Base-by-base conservation (phyloP, 169 alveolate genomes). In the Cryptosporidium viatorum region DNA sequence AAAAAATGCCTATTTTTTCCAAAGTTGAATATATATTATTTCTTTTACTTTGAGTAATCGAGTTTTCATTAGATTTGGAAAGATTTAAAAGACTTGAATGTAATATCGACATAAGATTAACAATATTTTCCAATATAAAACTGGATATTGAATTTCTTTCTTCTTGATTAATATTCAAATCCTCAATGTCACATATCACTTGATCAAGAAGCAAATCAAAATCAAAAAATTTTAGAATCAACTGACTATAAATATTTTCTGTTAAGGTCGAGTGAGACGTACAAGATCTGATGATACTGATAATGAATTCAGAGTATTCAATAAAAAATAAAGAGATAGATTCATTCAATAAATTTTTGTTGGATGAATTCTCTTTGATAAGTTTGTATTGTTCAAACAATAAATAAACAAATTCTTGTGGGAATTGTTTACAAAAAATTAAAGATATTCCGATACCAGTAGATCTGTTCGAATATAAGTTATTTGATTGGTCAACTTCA, bases 401-500 rank as follows among this genome's bases (percentile, higher is more conserved):
- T 16, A 80, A n/a, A 80, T 80, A 80, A 26, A 62, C 48, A 50
- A 41, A 29, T 37, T 80, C 89, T 52, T 80, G 89, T 31, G 89
- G 75, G 67, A 80, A 80, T 45, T 80, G 89, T 10, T 80, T 59
- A 80, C 89, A 80, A 48, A 80, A 80, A 10, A 80, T 80, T 26
- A 80, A 16, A 41, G 89, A 62, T 41, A 80, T 14, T 18, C 89
- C 89, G 39, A 80, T 80, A 9, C 89, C 75, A 0, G 89, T 62
- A 41, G 43, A 43, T n/a, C 55, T 52, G 50, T 10, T 8, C 2
- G 60, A 12, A n/a, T 16, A 51, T n/a, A 6, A 14, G 21, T 37
- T 16, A 52, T 55, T 55, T 50, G 52, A 8, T 37, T 23, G 31
- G 8, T 73, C 59, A 12, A 16, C 37, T 35, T 73, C 52, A 37